These are phyloP conservation scores for Trametes villosa DNA, from an alignment of 768 basidiomycete genomes.

Conservation along the genomic window DNA sequence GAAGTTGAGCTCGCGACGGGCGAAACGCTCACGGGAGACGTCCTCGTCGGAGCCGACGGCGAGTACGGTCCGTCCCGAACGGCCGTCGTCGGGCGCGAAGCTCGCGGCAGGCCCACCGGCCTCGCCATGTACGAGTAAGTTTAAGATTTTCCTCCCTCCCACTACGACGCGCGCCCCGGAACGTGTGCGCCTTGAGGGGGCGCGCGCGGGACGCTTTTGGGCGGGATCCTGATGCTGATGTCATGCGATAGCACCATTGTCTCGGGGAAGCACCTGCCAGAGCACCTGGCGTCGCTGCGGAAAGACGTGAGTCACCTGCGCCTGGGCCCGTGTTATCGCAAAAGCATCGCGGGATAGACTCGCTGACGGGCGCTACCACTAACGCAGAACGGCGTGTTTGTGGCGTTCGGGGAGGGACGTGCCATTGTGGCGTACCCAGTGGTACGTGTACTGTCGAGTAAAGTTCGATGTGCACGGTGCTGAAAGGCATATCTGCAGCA, in stretches of 20 bases:
- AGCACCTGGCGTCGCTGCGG: not conserved
- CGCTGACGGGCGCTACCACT: not conserved
- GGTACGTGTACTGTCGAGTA: not conserved
- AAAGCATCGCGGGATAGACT: not conserved
- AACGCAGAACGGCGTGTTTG: constrained; percentile 11
- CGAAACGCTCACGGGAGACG: constrained; percentile 37
- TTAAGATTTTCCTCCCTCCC: not conserved
- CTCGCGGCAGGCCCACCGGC: constrained; percentile 24
- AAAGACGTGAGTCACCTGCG: not conserved
- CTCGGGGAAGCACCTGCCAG: constrained; percentile 10
- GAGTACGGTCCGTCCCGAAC: constrained; percentile 29
- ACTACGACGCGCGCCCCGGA: not conserved
- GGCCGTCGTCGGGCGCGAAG: constrained; percentile 21
- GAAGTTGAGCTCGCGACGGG: constrained; percentile 36
- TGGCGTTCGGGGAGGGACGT: constrained; percentile 17
- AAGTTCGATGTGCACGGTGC: not conserved
- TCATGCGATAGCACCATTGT: constrained; percentile 1
- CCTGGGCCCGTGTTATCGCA: not conserved
- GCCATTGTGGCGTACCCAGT: constrained; percentile 13
- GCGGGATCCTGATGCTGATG: not conserved
- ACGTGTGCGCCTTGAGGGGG: too few species aligned
- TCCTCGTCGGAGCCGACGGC: constrained; percentile 45
- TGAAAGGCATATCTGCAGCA: constrained; percentile 4
- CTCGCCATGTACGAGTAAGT: constrained; percentile 36
- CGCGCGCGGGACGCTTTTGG: too few species aligned